Evolutionary conservation across 2,329 filamentous ascomycete genomes (phyloP).

Genomic region (Trichoderma oligosporum): DNA sequence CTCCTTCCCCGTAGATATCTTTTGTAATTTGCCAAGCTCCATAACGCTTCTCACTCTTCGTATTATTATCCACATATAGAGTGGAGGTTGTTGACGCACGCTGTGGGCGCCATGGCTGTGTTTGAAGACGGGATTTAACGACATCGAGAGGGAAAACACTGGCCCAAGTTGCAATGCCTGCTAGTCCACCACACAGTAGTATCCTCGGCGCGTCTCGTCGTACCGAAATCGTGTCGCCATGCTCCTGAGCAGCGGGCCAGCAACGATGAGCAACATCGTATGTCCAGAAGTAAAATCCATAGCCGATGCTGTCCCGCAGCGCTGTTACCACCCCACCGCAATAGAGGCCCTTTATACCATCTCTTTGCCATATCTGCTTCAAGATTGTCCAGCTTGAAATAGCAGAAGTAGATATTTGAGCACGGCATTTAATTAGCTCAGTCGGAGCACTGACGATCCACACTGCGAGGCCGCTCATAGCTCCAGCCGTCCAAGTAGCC

Average conservation of each 20-base stretch:
- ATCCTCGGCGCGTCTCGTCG: slow-evolving; percentile 56
- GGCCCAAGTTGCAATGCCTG: slow-evolving; percentile 83
- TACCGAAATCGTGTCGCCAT: slow-evolving; percentile 24
- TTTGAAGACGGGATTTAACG: slow-evolving; percentile 88
- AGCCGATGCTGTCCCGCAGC: slow-evolving; percentile 82
- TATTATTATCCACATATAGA: background rate
- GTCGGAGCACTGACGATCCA: slow-evolving; percentile 86
- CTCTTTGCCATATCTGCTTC: slow-evolving; percentile 53
- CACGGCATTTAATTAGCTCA: slow-evolving; percentile 85
- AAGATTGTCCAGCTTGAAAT: slow-evolving; percentile 62
- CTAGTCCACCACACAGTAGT: slow-evolving; percentile 79
- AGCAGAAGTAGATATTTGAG: slow-evolving; percentile 57
- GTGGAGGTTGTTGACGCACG: slow-evolving; percentile 1
- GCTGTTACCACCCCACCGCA: slow-evolving; percentile 78
- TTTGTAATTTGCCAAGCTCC: slow-evolving; percentile 62
- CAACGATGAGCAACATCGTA: slow-evolving; percentile 72
- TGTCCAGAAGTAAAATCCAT: slow-evolving; percentile 95
- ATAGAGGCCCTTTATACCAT: slow-evolving; percentile 70
- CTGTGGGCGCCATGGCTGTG: slow-evolving; percentile 47
- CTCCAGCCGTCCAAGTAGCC: slow-evolving; percentile 75
- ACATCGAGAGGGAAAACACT: slow-evolving; percentile 90
- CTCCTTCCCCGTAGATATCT: slow-evolving; percentile 62
- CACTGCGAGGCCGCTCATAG: slow-evolving; percentile 75
- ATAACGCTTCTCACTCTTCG: slow-evolving; percentile 31
- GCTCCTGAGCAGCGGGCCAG: slow-evolving; percentile 38